Evolutionary conservation across 75 land plant genomes (phyloP).

Genomic region (Cunninghamia lanceolata): DNA sequence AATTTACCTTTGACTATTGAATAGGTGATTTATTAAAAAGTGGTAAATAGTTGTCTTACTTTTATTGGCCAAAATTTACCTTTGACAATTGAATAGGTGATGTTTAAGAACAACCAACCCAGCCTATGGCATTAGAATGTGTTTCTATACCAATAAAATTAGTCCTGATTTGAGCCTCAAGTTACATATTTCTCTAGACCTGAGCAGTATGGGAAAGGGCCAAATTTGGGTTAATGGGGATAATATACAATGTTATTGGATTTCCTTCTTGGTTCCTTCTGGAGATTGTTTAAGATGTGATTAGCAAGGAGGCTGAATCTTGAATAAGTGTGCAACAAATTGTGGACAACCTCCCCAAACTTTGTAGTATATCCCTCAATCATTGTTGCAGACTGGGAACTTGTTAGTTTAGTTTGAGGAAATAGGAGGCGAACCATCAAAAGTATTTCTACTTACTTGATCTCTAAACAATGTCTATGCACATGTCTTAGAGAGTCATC

Average conservation of each 20-base stretch:
- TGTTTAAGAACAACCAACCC: too few species aligned
- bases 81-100: too few species aligned
- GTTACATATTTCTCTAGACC: too few species aligned
- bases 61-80: too few species aligned
- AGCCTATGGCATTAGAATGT: too few species aligned
- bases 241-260: slow-evolving; percentile 40
- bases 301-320: slow-evolving; percentile 56
- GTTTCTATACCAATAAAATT: too few species aligned
- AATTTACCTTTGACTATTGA: too few species aligned
- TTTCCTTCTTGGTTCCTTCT: slow-evolving; percentile 18
- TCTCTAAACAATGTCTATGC: slow-evolving; percentile 8
- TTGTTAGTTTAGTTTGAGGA: slow-evolving; percentile 71
- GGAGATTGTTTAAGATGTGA: slow-evolving; percentile 48
- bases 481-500: background rate
- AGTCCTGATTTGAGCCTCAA: too few species aligned
- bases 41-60: too few species aligned
- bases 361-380: slow-evolving; percentile 80
- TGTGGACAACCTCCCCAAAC: slow-evolving; percentile 88
- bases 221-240: slow-evolving; percentile 51
- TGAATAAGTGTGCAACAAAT: slow-evolving; percentile 51
- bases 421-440: slow-evolving; percentile 56
- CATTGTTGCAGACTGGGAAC: slow-evolving; percentile 61
- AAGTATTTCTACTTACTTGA: slow-evolving; percentile 44
- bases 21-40: too few species aligned
- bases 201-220: too few species aligned